Percentiles rank a stretch among this genome's conserved stretches.
Conservation (phyloP, 1,284 basidiomycete species). For the Rhizopogon parksii region DNA sequence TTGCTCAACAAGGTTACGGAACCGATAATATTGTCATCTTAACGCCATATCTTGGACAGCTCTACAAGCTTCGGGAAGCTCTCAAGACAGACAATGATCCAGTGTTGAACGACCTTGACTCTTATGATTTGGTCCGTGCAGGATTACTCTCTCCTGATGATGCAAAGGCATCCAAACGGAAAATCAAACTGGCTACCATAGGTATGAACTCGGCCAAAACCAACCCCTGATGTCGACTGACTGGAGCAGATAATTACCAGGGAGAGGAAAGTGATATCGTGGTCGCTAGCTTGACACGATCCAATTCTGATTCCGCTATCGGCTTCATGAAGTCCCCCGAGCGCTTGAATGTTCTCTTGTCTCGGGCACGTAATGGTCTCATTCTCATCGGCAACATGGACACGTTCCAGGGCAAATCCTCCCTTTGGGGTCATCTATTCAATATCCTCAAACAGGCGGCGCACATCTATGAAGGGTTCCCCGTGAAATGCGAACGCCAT, state of each 20-base stretch:
- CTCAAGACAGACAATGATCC: conserved; percentile 45
- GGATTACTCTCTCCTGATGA: conserved; percentile 37
- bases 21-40: conserved; percentile 49
- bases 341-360: conserved; percentile 52
- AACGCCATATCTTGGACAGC: conserved; percentile 56
- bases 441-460: conserved; percentile 31
- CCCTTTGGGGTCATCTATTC: conserved; percentile 42
- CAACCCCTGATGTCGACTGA: conserved; percentile 1
- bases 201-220: conserved; percentile 27
- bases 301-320: conserved; percentile 45
- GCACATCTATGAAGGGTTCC: conserved; percentile 50
- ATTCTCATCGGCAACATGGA: conserved; percentile 52
- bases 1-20: conserved; percentile 55
- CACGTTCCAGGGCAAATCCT: conserved; percentile 47
- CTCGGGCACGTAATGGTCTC: conserved; percentile 47
- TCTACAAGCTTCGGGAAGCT: conserved; percentile 36
- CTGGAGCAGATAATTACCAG: conserved; percentile 44
- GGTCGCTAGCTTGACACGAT: conserved; percentile 45
- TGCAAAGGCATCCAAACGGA: conserved; percentile 33
- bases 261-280: conserved; percentile 59
- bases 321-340: conserved; percentile 58
- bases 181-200: conserved; percentile 48
- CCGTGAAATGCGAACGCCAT: conserved; percentile 46
- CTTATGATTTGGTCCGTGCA: conserved; percentile 44
- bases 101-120: conserved; percentile 51